phyloP scores from a whole-genome alignment of 2,329 filamentous ascomycete genomes.

The Dryadomyces sulphureus region DNA sequence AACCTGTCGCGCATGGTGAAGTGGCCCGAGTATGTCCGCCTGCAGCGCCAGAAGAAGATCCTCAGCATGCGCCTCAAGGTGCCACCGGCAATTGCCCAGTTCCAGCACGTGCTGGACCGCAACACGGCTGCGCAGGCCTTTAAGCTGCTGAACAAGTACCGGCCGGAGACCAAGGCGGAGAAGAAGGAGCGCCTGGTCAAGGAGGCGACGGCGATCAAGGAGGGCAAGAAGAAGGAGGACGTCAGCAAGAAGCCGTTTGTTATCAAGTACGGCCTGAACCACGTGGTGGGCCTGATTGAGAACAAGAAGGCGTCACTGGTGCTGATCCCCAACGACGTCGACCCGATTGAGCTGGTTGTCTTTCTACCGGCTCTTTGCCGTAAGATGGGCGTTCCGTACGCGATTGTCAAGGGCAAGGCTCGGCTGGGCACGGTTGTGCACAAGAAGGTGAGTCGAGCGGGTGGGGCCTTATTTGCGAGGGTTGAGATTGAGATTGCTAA shows the following conservation, averaged over 20 bases:
- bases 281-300: slow-evolving; percentile 93
- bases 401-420: slow-evolving; percentile 99
- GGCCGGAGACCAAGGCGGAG: slow-evolving; percentile 95
- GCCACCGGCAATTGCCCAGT: slow-evolving; percentile 91
- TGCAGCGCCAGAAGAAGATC: slow-evolving; percentile 90
- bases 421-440: slow-evolving; percentile 97
- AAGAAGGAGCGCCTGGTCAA: slow-evolving; percentile 99
- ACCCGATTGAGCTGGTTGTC: slow-evolving; percentile 98
- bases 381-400: slow-evolving; percentile 99
- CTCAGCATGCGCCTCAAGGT: slow-evolving; percentile 98
- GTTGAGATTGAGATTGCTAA: background rate
- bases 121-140: slow-evolving; percentile 94
- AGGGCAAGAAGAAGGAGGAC: slow-evolving; percentile 99
- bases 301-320: slow-evolving; percentile 99
- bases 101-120: slow-evolving; percentile 92
- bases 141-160: slow-evolving; percentile 99
- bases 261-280: slow-evolving; percentile 99
- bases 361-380: slow-evolving; percentile 98
- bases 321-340: slow-evolving; percentile 97
- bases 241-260: slow-evolving; percentile 99
- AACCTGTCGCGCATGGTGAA: slow-evolving; percentile 98
- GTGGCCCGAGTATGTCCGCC: slow-evolving; percentile 98
- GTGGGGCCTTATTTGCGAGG: background rate
- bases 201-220: slow-evolving; percentile 93
- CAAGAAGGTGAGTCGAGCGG: slow-evolving; percentile 63